Base-by-base conservation (phyloP, 257 asterid genomes). In the Gynochthodes officinalis region DNA sequence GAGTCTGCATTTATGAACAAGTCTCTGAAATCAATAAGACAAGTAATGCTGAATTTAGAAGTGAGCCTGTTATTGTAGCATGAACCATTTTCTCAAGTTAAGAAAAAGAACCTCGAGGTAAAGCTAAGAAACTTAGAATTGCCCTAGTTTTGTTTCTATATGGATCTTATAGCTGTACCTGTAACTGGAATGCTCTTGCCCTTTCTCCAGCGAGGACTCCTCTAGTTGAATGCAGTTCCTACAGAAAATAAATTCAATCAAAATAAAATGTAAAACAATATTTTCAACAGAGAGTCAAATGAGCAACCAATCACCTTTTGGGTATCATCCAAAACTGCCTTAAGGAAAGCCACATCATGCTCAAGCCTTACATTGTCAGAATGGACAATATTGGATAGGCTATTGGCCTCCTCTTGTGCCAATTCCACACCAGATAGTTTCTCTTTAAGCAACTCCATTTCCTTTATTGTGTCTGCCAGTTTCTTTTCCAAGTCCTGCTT, bases 171-270 rank as follows among this genome's bases (percentile, higher is more conserved):
- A 2, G 64, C n/a, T 63, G n/a, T 86, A 94, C 99, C 97, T 95
- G 98, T 66, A 95, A 84, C 76, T 95, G 99, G 84, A 88, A 92
- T 19, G 98, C 97, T 82, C 99, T 84, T 75, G 91, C 92, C 16
- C 97, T 87, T 79, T 95, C 99, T 74, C 97, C 98, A 48, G 89
- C 88, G 74, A 95, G 95, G 74, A 90, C 90, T 64, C 93, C 98
- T 83, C 98, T 86, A 63, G 99, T 95, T 12, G 99, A 88, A 83
- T 92, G 96, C 78, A 95, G 92, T 75, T 95, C 99, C 99, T 95
- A 78, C 74, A 70, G 39, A 18, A 61, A n/a, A 49, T 23, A 25
- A 52, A 75, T 39, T 64, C 42, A 58, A 60, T 44, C 50, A 71
- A 57, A 48, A n/a, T 63, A 6, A 7, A 35, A 32, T 30, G 21